Evolutionary conservation across 2,329 filamentous ascomycete genomes (phyloP).

Genomic region (Paraphoma sp.): DNA sequence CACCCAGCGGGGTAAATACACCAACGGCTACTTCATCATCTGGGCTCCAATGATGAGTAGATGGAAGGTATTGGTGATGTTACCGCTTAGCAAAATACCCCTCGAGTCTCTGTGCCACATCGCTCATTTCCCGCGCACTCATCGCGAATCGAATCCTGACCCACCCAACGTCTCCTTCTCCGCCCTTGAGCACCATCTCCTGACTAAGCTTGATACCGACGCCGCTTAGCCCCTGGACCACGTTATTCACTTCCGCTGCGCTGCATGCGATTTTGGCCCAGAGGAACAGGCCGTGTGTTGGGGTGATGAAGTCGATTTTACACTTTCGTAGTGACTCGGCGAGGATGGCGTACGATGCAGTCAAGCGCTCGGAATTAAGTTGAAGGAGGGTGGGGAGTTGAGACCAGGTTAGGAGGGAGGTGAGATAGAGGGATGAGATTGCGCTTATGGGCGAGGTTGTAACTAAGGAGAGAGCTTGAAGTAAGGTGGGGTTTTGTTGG

Average conservation of each 20-base stretch:
- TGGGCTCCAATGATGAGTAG: too few relatives aligned
- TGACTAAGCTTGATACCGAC: conserved; percentile 27
- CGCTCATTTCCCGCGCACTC: conserved; percentile 17
- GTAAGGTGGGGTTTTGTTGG: conserved; percentile 36
- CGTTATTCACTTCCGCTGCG: conserved; percentile 27
- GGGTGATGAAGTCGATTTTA: conserved; percentile 26
- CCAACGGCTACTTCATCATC: background rate
- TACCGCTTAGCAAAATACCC: conserved; percentile 11
- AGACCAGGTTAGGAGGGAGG: conserved; percentile 31
- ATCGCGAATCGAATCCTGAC: conserved; percentile 33
- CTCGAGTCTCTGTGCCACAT: conserved; percentile 19
- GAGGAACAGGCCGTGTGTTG: conserved; percentile 37
- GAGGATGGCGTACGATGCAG: conserved; percentile 27
- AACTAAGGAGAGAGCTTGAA: conserved; percentile 23
- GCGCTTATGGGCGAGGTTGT: conserved; percentile 23
- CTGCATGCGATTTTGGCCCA: conserved; percentile 29
- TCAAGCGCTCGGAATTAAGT: conserved; percentile 31
- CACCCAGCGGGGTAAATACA: background rate
- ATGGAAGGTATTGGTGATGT: too few relatives aligned
- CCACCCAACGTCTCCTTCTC: conserved; percentile 39
- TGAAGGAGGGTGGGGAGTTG: conserved; percentile 34
- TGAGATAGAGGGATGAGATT: conserved; percentile 27
- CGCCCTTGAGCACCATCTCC: conserved; percentile 27
- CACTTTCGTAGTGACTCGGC: conserved; percentile 15
- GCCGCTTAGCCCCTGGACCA: conserved; percentile 22